phyloP scores from a whole-genome alignment of 2,329 filamentous ascomycete genomes.

The Beauveria asiatica region DNA sequence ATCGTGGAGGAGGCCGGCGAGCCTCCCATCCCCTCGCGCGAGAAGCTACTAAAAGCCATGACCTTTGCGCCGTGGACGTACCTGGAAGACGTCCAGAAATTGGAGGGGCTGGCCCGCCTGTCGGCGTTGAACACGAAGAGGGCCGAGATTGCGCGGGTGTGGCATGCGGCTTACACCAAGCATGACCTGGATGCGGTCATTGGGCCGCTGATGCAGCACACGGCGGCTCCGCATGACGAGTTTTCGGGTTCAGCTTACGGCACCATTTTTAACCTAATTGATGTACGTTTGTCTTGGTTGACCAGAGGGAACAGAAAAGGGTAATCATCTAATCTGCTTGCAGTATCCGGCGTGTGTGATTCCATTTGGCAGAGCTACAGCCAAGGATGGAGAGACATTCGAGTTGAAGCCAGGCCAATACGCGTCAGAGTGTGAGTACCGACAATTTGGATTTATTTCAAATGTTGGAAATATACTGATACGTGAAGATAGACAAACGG shows the following conservation, averaged over 20 bases:
- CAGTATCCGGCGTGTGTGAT: slow-evolving; percentile 44
- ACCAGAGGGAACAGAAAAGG: background rate
- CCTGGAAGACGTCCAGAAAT: slow-evolving; percentile 10
- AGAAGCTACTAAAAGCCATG: background rate
- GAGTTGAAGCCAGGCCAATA: slow-evolving; percentile 10
- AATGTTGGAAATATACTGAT: background rate
- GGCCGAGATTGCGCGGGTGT: slow-evolving; percentile 26
- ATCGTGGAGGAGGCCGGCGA: slow-evolving; percentile 10
- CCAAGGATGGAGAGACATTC: slow-evolving; percentile 8
- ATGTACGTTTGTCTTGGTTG: slow-evolving; percentile 29
- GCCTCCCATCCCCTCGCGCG: slow-evolving; percentile 8
- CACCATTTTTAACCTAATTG: slow-evolving; percentile 40
- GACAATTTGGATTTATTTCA: background rate
- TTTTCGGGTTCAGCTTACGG: slow-evolving; percentile 40
- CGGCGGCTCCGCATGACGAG: slow-evolving; percentile 42
- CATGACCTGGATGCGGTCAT: slow-evolving; percentile 41
- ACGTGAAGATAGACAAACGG: slow-evolving; percentile 27
- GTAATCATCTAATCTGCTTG: background rate
- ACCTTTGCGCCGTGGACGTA: background rate
- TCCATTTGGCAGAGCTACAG: slow-evolving; percentile 31
- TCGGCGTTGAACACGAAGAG: slow-evolving; percentile 15
- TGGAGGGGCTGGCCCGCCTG: slow-evolving; percentile 33
- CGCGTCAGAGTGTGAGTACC: slow-evolving; percentile 9
- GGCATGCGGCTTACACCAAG: slow-evolving; percentile 32
- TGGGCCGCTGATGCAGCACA: slow-evolving; percentile 38